Percentiles rank a stretch among this genome's conserved stretches.
Conservation (phyloP, 2,329 filamentous ascomycete genomes). For the Aspergillus pseudotamarii region DNA sequence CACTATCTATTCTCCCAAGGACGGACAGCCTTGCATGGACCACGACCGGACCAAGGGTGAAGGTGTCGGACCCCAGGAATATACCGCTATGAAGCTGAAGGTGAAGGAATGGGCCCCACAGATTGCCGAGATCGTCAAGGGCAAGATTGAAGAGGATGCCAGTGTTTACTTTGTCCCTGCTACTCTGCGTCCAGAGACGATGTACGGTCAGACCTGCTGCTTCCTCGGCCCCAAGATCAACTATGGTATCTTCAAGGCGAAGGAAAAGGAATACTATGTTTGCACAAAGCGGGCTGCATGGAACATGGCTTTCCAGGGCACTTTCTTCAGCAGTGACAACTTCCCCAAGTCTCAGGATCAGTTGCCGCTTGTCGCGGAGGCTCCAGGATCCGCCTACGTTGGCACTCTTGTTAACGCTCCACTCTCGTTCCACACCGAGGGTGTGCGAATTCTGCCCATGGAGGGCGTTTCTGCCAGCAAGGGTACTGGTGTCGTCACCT, state of each 20-base stretch:
- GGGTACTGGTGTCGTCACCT: constrained; percentile 95
- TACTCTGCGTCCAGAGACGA: constrained; percentile 92
- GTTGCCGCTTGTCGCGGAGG: constrained; percentile 72
- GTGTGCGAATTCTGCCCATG: constrained; percentile 92
- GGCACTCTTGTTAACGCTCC: constrained; percentile 90
- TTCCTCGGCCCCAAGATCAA: constrained; percentile 89
- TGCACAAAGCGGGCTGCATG: constrained; percentile 79
- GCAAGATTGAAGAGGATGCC: constrained; percentile 75
- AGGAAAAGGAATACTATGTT: constrained; percentile 78
- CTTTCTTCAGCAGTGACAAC: constrained; percentile 63
- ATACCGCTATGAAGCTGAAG: constrained; percentile 88
- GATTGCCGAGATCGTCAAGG: constrained; percentile 70
- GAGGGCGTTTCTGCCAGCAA: constrained; percentile 89
- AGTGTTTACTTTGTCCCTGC: constrained; percentile 89
- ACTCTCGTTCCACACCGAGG: constrained; percentile 79
- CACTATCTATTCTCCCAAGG: constrained; percentile 90
- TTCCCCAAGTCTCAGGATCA: constrained; percentile 66
- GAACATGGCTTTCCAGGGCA: constrained; percentile 95
- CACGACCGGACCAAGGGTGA: constrained; percentile 82
- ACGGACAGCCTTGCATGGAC: constrained; percentile 84
- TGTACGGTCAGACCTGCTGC: constrained; percentile 97
- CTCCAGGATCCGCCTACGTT: constrained; percentile 77
- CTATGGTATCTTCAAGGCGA: constrained; percentile 85
- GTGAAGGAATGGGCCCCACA: constrained; percentile 85
- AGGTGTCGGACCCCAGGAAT: constrained; percentile 84